Evolutionary conservation across 257 asterid genomes (phyloP).

Genomic region (Lycium barbarum): DNA sequence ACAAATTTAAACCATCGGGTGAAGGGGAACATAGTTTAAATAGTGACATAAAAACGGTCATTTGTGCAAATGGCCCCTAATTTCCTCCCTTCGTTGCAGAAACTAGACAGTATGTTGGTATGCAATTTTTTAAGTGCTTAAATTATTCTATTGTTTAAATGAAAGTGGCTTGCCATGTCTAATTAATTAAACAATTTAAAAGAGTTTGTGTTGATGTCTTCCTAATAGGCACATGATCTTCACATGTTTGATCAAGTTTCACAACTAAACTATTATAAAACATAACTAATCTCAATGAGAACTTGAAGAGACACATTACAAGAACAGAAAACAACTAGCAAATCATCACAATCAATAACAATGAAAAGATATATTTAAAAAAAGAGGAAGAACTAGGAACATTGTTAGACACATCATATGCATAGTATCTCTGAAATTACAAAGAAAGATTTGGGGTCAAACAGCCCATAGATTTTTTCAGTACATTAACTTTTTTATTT

Average conservation of each 20-base stretch:
- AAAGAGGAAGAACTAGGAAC: not conserved
- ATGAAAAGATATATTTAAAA: not conserved
- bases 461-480: not conserved
- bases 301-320: slow-evolving; percentile 17
- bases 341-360: not conserved
- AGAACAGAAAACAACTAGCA: not conserved
- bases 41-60: not conserved
- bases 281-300: not conserved
- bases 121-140: no score
- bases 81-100: not conserved
- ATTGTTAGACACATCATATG: slow-evolving; percentile 9
- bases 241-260: not conserved
- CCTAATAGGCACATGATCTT: not conserved
- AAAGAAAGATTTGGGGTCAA: not conserved
- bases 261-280: not conserved
- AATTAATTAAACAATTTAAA: not conserved
- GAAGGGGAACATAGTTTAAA: not conserved
- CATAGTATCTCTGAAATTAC: slow-evolving; percentile 25
- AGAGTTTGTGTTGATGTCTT: not conserved
- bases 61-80: not conserved
- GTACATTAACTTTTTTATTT: not conserved
- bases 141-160: not conserved
- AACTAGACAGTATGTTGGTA: no score
- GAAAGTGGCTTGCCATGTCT: not conserved
- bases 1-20: not conserved